Percentiles rank a stretch among this genome's conserved stretches.
Evolutionary conservation across 2,329 filamentous ascomycete species (phyloP).

Genomic region (Ceratocystis alfenasii): DNA sequence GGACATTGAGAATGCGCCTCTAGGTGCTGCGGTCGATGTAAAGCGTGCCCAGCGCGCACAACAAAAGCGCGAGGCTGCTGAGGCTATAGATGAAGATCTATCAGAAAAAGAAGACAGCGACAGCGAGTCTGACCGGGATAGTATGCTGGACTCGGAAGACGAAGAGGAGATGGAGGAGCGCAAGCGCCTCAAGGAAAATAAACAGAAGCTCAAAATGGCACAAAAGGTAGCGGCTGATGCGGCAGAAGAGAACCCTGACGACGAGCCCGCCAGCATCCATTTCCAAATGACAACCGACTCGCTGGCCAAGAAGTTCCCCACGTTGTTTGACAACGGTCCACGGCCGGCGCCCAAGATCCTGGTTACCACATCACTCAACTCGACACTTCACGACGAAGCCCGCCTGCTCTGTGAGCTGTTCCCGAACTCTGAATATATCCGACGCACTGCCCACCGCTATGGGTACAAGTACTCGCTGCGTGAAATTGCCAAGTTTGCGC

Average conservation of each 20-base stretch:
- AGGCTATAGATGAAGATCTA: conserved; percentile 38
- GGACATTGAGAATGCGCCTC: conserved; percentile 38
- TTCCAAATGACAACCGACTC: conserved; percentile 28
- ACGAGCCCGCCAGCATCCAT: conserved; percentile 26
- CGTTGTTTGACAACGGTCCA: conserved; percentile 48
- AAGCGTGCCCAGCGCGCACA: conserved; percentile 45
- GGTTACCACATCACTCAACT: conserved; percentile 82
- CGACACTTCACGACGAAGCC: conserved; percentile 74
- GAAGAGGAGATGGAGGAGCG: conserved; percentile 38
- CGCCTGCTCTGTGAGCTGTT: conserved; percentile 68
- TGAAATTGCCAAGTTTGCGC: conserved; percentile 78
- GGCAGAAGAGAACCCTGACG: conserved; percentile 46
- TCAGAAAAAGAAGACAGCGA: conserved; percentile 36
- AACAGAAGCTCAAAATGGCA: conserved; percentile 16
- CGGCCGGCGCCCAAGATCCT: conserved; percentile 67
- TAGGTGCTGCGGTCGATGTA: conserved; percentile 46
- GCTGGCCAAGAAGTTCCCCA: conserved; percentile 49
- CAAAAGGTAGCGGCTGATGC: conserved; percentile 38
- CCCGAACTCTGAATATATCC: conserved; percentile 78
- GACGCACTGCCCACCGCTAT: conserved; percentile 69
- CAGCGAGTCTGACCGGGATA: conserved; percentile 54
- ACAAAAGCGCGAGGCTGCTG: conserved; percentile 41
- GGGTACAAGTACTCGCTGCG: conserved; percentile 82
- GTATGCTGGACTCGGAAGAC: conserved; percentile 60
- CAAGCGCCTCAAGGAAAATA: conserved; percentile 34